Evolutionary conservation across 352 stramenopile genomes (phyloP), one percentile per base, ranked within the genome.

Genomic region (Globisporangium irregulare): DNA sequence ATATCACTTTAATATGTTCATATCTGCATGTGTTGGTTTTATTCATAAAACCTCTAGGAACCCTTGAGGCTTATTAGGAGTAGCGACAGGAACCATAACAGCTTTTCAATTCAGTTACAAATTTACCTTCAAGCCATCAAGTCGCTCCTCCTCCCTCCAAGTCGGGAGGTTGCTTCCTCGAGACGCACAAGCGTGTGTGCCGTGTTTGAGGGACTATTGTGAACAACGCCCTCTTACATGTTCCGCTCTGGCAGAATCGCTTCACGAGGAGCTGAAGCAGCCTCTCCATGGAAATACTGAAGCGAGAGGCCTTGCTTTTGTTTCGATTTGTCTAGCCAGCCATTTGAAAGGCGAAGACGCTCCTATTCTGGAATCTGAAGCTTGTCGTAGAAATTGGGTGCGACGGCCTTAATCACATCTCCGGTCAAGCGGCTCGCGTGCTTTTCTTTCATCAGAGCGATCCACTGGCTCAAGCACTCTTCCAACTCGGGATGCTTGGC

Each of bases 261-360:
- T 8, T 56, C 50, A 20, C 22, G 50, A 32, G 50, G 22, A 34
- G 50, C 50, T 32, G 50, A 56, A 56, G 50, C 50, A 32, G 22
- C 10, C 32, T 32, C 50, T 32, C 22, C 8, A 32, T 56, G 50
- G 50, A 56, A n/a, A 9, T 56, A 32, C 22, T 34, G 22, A 8
- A 32, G 50, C 7, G 10, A 1, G 50, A 56, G 22, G 50, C 8
- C n/a, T 32, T 56, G 50, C 15, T 22, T 32, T 22, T 56, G 50
- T 10, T 56, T 56, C 22, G 32, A 56, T 22, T 56, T 56, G 50
- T 56, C 50, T 20, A 56, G 22, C 50, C 50, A 56, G 50, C 50
- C 50, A 32, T 56, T 32, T 10, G 8, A 56, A 56, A 56, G 7
- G 50, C n/a, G n/a, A 56, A 56, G n/a, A 18, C 50, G 50, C 50